Conservation (phyloP, 2,329 filamentous ascomycete species). For the Dactylellina drechsleri region DNA sequence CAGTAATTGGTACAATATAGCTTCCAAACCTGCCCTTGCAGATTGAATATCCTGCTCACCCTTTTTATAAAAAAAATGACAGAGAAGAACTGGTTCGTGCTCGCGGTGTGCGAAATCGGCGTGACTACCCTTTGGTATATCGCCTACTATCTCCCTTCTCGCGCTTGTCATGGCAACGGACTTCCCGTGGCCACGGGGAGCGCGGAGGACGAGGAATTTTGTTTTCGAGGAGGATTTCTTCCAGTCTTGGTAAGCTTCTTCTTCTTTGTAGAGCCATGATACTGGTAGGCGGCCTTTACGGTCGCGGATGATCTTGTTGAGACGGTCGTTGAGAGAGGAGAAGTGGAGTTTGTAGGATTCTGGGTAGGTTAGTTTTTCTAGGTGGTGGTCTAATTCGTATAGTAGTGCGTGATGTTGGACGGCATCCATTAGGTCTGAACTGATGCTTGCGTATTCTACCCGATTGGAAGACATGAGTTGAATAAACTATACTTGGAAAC, state of each 20-base stretch:
- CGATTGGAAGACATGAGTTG: background rate
- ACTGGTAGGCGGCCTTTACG: conserved; percentile 10
- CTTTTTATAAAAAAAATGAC: conserved; percentile 47
- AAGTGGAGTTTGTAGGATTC: conserved; percentile 31
- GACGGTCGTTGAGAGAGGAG: conserved; percentile 16
- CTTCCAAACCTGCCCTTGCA: conserved; percentile 18
- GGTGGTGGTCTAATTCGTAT: conserved; percentile 26
- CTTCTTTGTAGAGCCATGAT: conserved; percentile 37
- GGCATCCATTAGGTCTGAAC: conserved; percentile 20
- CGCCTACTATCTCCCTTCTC: conserved; percentile 14
- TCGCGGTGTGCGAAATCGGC: background rate
- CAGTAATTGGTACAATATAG: conserved; percentile 26
- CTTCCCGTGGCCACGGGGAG: conserved; percentile 34
- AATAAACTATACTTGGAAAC: no score
- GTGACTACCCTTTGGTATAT: conserved; percentile 12
- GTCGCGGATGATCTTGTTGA: conserved; percentile 30
- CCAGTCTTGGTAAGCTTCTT: conserved; percentile 28
- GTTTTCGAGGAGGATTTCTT: conserved; percentile 9
- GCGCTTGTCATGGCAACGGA: conserved; percentile 36
- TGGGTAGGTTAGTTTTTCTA: conserved; percentile 14
- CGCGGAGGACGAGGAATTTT: conserved; percentile 24
- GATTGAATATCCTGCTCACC: conserved; percentile 42
- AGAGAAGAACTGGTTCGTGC: background rate
- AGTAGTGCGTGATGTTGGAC: conserved; percentile 17
- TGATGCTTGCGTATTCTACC: conserved; percentile 22